Base-by-base conservation (phyloP, 148 eudicot genomes). In the Rhododendron ferrugineum region DNA sequence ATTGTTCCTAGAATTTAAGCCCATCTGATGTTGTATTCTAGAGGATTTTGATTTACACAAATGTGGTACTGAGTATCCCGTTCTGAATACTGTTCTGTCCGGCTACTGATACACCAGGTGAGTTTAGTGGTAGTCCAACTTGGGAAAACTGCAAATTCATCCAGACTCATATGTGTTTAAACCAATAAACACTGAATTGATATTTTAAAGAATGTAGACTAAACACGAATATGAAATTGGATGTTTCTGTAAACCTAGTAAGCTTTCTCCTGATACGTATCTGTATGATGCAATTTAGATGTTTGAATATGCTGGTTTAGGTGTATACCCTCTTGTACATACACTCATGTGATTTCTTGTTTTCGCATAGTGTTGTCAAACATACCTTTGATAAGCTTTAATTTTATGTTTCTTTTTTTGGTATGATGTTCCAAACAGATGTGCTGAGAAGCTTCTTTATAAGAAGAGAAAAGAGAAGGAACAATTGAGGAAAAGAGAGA, bases 381-480 rank as follows among this genome's bases (percentile, higher is more conserved):
- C 58, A 11, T n/a, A 32, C 14, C 2, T 44, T 56, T 76, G 64
- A 80, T 85, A 20, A 46, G 78, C 75, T 36, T 16, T 52, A 28
- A 49, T 7, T 78, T 37, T 30, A 52, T 80, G 28, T 10, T 56
- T 26, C 56, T 37, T 88, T 3, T 89, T 47, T 42, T 70, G 47
- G 88, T 78, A 32, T 79, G 56, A 49, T 84, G 68, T 66, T 40
- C 82, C 79, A 42, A 74, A 79, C 83, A 95, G 98, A 87, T 95
- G 98, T 87, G 93, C 97, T 79, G 95, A 94, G 88, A 95, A 94
- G 90, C 95, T 95, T 56, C 89, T 89, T 70, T 92, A 94, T 85
- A 93, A 90, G 85, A 93, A 89, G 84, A 88, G 84, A 79, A 93
- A 87, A 85, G 94, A 95, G 89, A 91, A 92, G 89, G 89, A 91